A percentile compares a stretch with the other conserved stretches of the same genome.
Conservation (phyloP, 805 yeast species). For the Komagataella kurtzmanii region DNA sequence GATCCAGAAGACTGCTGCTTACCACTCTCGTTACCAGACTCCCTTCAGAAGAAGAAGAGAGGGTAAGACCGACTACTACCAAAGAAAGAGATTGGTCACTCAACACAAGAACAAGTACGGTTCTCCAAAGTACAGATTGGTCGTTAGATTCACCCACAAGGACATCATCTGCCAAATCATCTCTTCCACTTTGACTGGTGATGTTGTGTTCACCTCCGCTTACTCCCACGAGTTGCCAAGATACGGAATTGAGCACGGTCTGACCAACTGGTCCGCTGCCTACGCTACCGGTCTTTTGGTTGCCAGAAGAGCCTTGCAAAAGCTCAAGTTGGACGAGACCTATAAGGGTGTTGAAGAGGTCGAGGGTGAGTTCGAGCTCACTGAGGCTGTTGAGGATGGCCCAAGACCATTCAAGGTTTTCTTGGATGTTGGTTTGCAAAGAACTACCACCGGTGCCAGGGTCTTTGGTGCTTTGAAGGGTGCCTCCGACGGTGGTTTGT, state of each 20-base stretch:
- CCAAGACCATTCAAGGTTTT: slow-evolving; percentile 99
- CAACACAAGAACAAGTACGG: slow-evolving; percentile 99
- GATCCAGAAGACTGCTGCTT: slow-evolving; percentile 71
- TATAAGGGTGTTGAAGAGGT: slow-evolving; percentile 98
- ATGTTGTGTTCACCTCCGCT: slow-evolving; percentile 91
- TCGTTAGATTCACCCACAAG: slow-evolving; percentile 99
- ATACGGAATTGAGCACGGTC: slow-evolving; percentile 96
- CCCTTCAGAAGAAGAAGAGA: slow-evolving; percentile 99
- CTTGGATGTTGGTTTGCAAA: slow-evolving; percentile 98
- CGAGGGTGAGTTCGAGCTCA: slow-evolving; percentile 96
- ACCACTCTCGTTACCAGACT: slow-evolving; percentile 99
- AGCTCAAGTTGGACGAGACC: slow-evolving; percentile 96
- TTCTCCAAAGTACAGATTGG: slow-evolving; percentile 99
- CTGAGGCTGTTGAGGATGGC: slow-evolving; percentile 98
- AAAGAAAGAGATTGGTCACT: slow-evolving; percentile 98
- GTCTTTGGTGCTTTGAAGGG: slow-evolving; percentile 99
- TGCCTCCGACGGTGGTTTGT: slow-evolving; percentile 99
- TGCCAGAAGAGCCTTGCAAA: slow-evolving; percentile 98
- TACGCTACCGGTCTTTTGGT: slow-evolving; percentile 96
- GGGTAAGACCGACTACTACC: slow-evolving; percentile 99
- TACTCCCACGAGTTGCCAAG: slow-evolving; percentile 97
- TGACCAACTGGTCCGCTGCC: slow-evolving; percentile 99
- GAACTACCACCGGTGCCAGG: slow-evolving; percentile 99
- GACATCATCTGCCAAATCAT: slow-evolving; percentile 97
- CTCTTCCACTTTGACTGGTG: slow-evolving; percentile 96